Evolutionary conservation across 2,329 filamentous ascomycete genomes (phyloP).

Genomic region (Thermoascus crustaceus): DNA sequence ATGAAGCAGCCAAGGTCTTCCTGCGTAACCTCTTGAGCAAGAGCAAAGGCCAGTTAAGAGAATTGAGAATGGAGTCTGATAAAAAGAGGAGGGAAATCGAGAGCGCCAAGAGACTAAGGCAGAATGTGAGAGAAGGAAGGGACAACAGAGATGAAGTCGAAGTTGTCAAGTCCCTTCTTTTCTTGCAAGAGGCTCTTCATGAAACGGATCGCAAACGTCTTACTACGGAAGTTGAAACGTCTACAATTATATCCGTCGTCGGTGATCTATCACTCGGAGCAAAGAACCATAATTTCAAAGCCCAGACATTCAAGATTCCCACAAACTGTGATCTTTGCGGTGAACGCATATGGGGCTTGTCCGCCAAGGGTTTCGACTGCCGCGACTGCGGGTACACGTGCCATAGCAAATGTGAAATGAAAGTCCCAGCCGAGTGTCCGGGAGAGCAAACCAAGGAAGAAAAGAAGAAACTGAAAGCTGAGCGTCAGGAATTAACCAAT

Average conservation of each 20-base stretch:
- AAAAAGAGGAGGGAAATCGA: slow-evolving; percentile 83
- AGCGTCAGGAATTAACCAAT: slow-evolving; percentile 72
- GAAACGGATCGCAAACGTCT: slow-evolving; percentile 74
- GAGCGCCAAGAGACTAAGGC: slow-evolving; percentile 61
- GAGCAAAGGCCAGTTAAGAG: slow-evolving; percentile 74
- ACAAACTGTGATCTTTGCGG: slow-evolving; percentile 97
- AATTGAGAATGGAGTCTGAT: slow-evolving; percentile 74
- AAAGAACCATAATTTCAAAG: slow-evolving; percentile 94
- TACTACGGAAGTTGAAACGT: slow-evolving; percentile 85
- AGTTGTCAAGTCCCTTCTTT: slow-evolving; percentile 73
- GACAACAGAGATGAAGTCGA: slow-evolving; percentile 86
- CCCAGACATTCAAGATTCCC: slow-evolving; percentile 98
- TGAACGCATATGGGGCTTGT: slow-evolving; percentile 93
- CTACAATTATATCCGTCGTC: slow-evolving; percentile 82
- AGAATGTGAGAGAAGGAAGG: slow-evolving; percentile 69
- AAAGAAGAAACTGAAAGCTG: slow-evolving; percentile 83
- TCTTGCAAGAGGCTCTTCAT: slow-evolving; percentile 75
- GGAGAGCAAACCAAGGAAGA: slow-evolving; percentile 92
- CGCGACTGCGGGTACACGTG: slow-evolving; percentile 96
- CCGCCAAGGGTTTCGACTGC: slow-evolving; percentile 93
- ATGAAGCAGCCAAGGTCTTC: slow-evolving; percentile 82
- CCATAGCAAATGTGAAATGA: slow-evolving; percentile 98
- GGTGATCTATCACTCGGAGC: slow-evolving; percentile 89
- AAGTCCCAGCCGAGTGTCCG: slow-evolving; percentile 90
- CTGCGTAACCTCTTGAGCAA: slow-evolving; percentile 86